phyloP scores from a whole-genome alignment of 768 basidiomycete genomes.

The Phaeolepiota aurea region DNA sequence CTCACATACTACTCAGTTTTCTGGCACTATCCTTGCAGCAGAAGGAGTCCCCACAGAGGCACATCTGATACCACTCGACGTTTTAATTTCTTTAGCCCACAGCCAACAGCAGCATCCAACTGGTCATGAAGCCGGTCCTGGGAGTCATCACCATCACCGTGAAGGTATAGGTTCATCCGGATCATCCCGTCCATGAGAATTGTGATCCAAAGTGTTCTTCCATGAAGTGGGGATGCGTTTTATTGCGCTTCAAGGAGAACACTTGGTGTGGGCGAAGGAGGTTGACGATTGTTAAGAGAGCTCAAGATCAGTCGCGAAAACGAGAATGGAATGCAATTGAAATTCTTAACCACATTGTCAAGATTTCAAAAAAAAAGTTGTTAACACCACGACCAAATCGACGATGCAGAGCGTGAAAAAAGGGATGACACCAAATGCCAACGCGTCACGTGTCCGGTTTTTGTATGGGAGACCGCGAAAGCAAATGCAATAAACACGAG shows the following conservation, averaged over 20 bases:
- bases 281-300: background rate
- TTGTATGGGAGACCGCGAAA: too few relatives aligned
- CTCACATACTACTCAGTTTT: slow-evolving; percentile 76
- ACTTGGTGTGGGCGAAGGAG: slow-evolving; percentile 5
- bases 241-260: slow-evolving; percentile 9
- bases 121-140: slow-evolving; percentile 6
- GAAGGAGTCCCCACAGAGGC: slow-evolving; percentile 81
- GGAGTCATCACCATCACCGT: slow-evolving; percentile 10
- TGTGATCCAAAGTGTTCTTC: slow-evolving; percentile 9
- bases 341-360: too few relatives aligned
- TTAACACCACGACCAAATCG: too few relatives aligned
- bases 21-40: slow-evolving; percentile 71
- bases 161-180: slow-evolving; percentile 11
- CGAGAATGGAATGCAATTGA: too few relatives aligned
- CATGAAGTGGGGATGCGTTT: slow-evolving; percentile 13
- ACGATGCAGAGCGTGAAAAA: too few relatives aligned
- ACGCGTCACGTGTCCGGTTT: too few relatives aligned
- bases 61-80: slow-evolving; percentile 43
- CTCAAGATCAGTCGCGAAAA: too few relatives aligned
- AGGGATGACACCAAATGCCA: too few relatives aligned
- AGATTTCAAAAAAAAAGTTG: too few relatives aligned
- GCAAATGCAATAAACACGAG: too few relatives aligned
- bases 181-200: slow-evolving; percentile 8
- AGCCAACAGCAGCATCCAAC: slow-evolving; percentile 6
- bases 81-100: slow-evolving; percentile 24